These are phyloP conservation scores for Rhytidhysteron rufulum DNA, from an alignment of 2,329 filamentous ascomycete genomes.

Conservation along the genomic window DNA sequence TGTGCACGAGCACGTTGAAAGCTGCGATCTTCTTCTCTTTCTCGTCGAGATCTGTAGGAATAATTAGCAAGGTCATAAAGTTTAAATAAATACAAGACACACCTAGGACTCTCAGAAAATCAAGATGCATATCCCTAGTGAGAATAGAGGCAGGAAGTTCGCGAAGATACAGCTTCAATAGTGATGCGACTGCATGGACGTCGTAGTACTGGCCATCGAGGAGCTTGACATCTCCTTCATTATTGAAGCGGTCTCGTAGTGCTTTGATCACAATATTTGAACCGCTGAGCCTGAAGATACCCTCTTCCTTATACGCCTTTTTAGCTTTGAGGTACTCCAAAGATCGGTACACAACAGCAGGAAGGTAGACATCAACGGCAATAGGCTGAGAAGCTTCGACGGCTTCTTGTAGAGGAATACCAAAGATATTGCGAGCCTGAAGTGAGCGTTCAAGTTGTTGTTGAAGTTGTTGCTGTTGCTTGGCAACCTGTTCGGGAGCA, in stretches of 20 bases:
- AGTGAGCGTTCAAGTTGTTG: slow-evolving; percentile 23
- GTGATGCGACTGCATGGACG: slow-evolving; percentile 89
- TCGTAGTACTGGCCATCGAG: slow-evolving; percentile 86
- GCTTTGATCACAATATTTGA: slow-evolving; percentile 92
- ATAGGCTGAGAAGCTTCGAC: slow-evolving; percentile 73
- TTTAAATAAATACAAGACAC: slow-evolving; percentile 27
- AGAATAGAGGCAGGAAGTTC: slow-evolving; percentile 89
- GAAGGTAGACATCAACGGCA: slow-evolving; percentile 71
- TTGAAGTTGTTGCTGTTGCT: slow-evolving; percentile 4
- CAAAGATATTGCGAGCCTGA: slow-evolving; percentile 66
- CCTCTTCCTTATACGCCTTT: slow-evolving; percentile 80
- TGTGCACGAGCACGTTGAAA: slow-evolving; percentile 73
- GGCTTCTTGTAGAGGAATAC: slow-evolving; percentile 78
- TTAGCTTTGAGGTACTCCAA: slow-evolving; percentile 87
- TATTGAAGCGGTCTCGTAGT: slow-evolving; percentile 89
- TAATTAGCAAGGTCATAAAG: not conserved
- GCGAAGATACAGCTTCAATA: slow-evolving; percentile 89
- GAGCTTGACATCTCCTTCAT: slow-evolving; percentile 85
- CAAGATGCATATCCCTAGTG: slow-evolving; percentile 82
- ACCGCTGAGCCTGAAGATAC: slow-evolving; percentile 95
- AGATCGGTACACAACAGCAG: slow-evolving; percentile 91
- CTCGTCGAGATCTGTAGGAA: slow-evolving; percentile 71
- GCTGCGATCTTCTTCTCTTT: slow-evolving; percentile 71
- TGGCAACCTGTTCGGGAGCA: slow-evolving; percentile 35
- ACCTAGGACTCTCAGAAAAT: slow-evolving; percentile 78